These are phyloP conservation scores for Gliomastix tumulicola DNA, from an alignment of 2,329 filamentous ascomycete genomes.

Conservation along the genomic window DNA sequence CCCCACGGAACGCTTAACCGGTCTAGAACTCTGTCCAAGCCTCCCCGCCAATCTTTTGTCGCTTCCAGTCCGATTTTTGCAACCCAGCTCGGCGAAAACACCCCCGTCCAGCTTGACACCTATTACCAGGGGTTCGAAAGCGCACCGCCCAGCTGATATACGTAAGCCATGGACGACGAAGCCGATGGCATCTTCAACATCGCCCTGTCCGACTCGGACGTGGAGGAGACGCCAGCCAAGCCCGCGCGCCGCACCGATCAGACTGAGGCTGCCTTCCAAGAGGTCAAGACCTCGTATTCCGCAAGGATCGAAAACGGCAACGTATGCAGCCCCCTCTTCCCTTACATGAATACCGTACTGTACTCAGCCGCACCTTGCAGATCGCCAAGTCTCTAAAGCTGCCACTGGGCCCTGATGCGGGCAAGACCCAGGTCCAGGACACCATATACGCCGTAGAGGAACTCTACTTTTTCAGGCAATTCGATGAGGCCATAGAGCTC, in stretches of 20 bases:
- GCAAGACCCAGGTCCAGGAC: slow-evolving; percentile 42
- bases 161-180: slow-evolving; percentile 18
- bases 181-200: slow-evolving; percentile 21
- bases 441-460: slow-evolving; percentile 50
- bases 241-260: slow-evolving; percentile 29
- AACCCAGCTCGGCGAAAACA: no score
- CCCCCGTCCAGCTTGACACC: no score
- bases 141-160: no score
- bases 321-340: slow-evolving; percentile 24
- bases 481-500: slow-evolving; percentile 35
- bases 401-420: slow-evolving; percentile 26
- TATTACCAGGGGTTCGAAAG: no score
- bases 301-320: slow-evolving; percentile 48
- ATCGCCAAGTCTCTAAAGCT: slow-evolving; percentile 33
- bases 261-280: slow-evolving; percentile 41
- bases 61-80: no score
- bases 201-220: slow-evolving; percentile 21
- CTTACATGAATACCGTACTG: background rate
- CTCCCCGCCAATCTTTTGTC: no score
- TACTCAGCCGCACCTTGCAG: slow-evolving; percentile 18
- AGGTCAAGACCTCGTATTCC: slow-evolving; percentile 34
- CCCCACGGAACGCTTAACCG: no score
- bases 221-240: slow-evolving; percentile 12
- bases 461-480: slow-evolving; percentile 46
- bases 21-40: no score